phyloP scores from a whole-genome alignment of 2,329 filamentous ascomycete species.

The Lithohypha guttulata region DNA sequence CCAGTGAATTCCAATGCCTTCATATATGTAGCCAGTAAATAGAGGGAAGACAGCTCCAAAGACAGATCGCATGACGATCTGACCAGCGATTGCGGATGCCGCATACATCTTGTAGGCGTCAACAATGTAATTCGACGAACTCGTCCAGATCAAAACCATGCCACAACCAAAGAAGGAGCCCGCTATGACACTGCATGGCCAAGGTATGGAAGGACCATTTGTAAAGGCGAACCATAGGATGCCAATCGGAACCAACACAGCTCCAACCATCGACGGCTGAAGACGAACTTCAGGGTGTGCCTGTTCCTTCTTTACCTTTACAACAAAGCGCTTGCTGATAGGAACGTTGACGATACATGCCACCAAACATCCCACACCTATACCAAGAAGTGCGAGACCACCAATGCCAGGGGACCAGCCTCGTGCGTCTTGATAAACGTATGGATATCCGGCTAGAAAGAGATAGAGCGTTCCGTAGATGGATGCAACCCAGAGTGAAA shows the following conservation, averaged over 20 bases:
- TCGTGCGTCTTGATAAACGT: constrained; percentile 52
- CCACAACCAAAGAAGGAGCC: constrained; percentile 30
- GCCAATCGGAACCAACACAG: constrained; percentile 43
- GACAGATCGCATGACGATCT: constrained; percentile 35
- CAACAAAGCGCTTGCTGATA: constrained; percentile 27
- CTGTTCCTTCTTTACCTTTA: constrained; percentile 8
- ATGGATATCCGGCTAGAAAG: constrained; percentile 51
- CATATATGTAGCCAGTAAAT: constrained; percentile 37
- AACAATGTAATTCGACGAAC: constrained; percentile 32
- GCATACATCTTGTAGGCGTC: constrained; percentile 35
- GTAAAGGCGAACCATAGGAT: constrained; percentile 53
- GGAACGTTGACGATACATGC: constrained; percentile 33
- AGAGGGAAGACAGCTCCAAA: constrained; percentile 39
- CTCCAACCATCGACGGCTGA: constrained; percentile 39
- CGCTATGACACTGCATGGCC: constrained; percentile 29
- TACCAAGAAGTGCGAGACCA: constrained; percentile 56
- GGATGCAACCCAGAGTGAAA: constrained; percentile 44
- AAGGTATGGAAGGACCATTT: constrained; percentile 31
- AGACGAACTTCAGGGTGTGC: constrained; percentile 39
- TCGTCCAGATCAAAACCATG: constrained; percentile 31
- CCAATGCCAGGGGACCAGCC: constrained; percentile 50
- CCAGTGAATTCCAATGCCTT: constrained; percentile 37
- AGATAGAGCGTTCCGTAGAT: constrained; percentile 40
- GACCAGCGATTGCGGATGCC: constrained; percentile 33
- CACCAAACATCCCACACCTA: constrained; percentile 39